These are phyloP conservation scores for Claviceps digitariae DNA, from an alignment of 2,329 filamentous ascomycete species.

Conservation along the genomic window DNA sequence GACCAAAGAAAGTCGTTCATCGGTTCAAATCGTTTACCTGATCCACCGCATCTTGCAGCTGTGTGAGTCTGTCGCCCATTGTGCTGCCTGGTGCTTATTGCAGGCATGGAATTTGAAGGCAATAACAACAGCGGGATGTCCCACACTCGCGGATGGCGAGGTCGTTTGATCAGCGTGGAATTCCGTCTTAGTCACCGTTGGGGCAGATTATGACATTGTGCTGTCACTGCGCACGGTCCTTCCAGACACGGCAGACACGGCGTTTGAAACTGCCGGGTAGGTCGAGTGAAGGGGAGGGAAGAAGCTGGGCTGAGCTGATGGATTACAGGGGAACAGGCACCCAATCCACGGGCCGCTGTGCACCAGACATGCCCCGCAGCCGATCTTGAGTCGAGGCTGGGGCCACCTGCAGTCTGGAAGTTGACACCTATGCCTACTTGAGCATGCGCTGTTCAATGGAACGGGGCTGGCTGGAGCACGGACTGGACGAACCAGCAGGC, in stretches of 20 bases:
- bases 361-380: neutral
- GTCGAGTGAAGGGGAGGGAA: too few species aligned
- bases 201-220: neutral
- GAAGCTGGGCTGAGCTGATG: too few species aligned
- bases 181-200: neutral
- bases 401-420: neutral
- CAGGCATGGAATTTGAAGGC: neutral
- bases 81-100: slow-evolving; percentile 6
- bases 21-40: slow-evolving; percentile 40
- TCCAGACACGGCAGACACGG: too few species aligned
- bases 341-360: neutral
- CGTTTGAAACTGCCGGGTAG: too few species aligned
- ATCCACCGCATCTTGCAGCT: slow-evolving; percentile 75
- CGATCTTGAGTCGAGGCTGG: too few species aligned
- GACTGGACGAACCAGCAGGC: neutral
- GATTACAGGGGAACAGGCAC: neutral
- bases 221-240: neutral
- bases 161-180: neutral
- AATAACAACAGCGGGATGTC: neutral
- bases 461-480: neutral
- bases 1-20: neutral
- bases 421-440: neutral
- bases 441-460: neutral
- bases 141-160: neutral
- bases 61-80: slow-evolving; percentile 67